phyloP scores from a whole-genome alignment of 163 green algal genomes.

The Scenedesmus sp. region DNA sequence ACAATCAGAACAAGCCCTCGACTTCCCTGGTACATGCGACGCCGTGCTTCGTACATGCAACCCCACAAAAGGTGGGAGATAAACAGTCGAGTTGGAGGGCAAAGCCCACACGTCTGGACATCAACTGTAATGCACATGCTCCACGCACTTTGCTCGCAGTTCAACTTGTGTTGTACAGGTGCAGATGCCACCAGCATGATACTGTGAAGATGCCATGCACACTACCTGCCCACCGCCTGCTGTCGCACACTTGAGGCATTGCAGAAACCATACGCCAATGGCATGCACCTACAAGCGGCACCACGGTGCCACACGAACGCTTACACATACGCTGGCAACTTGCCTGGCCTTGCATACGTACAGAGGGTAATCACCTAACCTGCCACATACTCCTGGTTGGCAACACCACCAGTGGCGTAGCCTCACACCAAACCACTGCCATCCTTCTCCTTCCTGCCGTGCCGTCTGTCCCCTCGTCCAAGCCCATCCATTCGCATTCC shows the following conservation, averaged over 20 bases:
- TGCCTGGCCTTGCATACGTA: not conserved
- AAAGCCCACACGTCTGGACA: too few species aligned
- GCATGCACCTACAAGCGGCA: not conserved
- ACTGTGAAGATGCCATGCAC: not conserved
- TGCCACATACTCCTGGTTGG: not conserved
- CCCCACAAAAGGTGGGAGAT: too few species aligned
- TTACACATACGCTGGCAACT: not conserved
- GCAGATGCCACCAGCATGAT: not conserved
- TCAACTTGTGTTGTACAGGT: conserved; percentile 11
- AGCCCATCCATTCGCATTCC: not conserved
- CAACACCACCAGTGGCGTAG: not conserved
- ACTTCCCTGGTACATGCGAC: too few species aligned
- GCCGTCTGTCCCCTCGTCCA: not conserved
- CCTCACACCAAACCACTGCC: not conserved
- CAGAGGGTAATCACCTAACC: not conserved
- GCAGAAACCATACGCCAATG: not conserved
- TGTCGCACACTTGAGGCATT: not conserved
- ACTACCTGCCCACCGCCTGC: too few species aligned
- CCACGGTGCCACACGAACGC: not conserved
- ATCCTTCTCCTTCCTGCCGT: not conserved
- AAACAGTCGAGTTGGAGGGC: too few species aligned
- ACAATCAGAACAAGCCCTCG: too few species aligned
- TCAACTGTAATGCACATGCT: not conserved
- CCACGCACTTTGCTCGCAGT: not conserved
- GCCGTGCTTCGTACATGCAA: too few species aligned